Conservation (phyloP, 2,329 filamentous ascomycete genomes). For the Fusarium sulawesiense region DNA sequence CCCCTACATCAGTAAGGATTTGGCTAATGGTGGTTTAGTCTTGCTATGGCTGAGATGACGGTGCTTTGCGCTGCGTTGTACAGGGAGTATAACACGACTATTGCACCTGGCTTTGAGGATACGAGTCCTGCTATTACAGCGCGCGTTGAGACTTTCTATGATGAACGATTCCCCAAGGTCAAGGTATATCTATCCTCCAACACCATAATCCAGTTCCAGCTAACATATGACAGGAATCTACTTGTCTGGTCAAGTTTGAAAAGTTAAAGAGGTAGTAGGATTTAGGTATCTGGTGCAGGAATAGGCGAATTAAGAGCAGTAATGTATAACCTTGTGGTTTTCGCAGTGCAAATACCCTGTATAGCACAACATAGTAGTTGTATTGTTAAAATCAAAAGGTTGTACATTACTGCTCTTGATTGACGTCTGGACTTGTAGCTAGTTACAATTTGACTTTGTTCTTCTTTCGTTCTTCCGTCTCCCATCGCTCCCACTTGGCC, state of each 20-base stretch:
- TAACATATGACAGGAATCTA: conserved; percentile 22
- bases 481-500: background rate
- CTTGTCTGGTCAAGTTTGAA: conserved; percentile 35
- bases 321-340: background rate
- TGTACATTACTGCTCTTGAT: background rate
- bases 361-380: rapidly evolving
- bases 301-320: background rate
- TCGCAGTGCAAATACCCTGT: background rate
- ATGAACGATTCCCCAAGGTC: conserved; percentile 30
- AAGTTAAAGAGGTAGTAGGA: background rate
- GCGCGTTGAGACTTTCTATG: conserved; percentile 40
- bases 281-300: background rate
- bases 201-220: too few species aligned
- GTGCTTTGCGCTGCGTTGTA: conserved; percentile 32
- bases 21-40: conserved; percentile 11
- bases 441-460: background rate
- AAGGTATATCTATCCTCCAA: conserved; percentile 3
- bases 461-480: rapidly evolving
- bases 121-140: conserved; percentile 36
- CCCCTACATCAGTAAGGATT: too few species aligned
- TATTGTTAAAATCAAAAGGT: rapidly evolving
- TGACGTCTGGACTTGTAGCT: rapidly evolving
- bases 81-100: conserved; percentile 26
- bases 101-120: conserved; percentile 26
- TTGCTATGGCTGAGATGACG: conserved; percentile 43